These are phyloP conservation scores for Ceratobasidium sp. DNA, from an alignment of 1,284 basidiomycete genomes.

Conservation along the genomic window DNA sequence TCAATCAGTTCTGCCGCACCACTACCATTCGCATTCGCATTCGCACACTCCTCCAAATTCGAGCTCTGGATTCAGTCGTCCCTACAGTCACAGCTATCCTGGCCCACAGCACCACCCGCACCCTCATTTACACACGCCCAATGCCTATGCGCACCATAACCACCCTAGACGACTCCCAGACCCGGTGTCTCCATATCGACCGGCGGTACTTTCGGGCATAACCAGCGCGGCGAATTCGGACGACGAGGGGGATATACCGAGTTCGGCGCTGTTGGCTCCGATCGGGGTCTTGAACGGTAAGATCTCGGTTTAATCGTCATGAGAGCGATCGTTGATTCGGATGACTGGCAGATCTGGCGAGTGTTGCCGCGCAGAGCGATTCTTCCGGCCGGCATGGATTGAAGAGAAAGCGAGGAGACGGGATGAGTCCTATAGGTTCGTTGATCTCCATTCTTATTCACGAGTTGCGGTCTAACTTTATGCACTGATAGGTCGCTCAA, in stretches of 20 bases:
- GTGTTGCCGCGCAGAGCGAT: slow-evolving; percentile 38
- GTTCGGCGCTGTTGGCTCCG: slow-evolving; percentile 46
- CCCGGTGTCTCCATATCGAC: slow-evolving; percentile 23
- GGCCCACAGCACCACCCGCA: not conserved
- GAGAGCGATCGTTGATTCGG: not conserved
- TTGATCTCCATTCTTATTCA: not conserved
- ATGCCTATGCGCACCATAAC: not conserved
- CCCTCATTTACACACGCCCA: not conserved
- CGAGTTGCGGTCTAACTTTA: too few relatives aligned
- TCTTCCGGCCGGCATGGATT: slow-evolving; percentile 5
- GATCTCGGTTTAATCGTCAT: not conserved
- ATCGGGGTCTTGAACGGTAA: slow-evolving; percentile 47
- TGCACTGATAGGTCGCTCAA: not conserved
- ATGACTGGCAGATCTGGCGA: slow-evolving; percentile 33
- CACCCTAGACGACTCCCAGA: slow-evolving; percentile 1
- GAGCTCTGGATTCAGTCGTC: slow-evolving; percentile 7
- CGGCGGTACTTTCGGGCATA: slow-evolving; percentile 12
- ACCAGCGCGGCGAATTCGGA: slow-evolving; percentile 46
- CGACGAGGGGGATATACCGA: slow-evolving; percentile 47
- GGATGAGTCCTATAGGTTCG: slow-evolving; percentile 9
- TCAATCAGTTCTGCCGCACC: slow-evolving; percentile 30
- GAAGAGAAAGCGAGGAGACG: slow-evolving; percentile 25
- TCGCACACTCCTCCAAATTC: not conserved
- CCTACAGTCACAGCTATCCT: not conserved
- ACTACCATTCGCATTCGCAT: slow-evolving; percentile 10